phyloP scores from a whole-genome alignment of 176 grass and related monocot genomes.

The Bonia amplexicaulis region DNA sequence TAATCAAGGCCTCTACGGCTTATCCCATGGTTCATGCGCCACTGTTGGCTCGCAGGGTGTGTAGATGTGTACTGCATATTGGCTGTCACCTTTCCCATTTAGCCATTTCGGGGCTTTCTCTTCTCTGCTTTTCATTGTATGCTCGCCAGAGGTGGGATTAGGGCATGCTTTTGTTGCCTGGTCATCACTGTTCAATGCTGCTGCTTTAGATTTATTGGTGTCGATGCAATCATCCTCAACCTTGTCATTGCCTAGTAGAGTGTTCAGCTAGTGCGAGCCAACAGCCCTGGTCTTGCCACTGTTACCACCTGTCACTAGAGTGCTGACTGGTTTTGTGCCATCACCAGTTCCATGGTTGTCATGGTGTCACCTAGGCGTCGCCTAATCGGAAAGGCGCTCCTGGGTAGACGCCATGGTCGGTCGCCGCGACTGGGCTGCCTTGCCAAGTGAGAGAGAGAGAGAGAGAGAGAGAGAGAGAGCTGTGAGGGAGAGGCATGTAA shows the following conservation, averaged over 20 bases:
- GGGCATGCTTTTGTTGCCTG: background rate
- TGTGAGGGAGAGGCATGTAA: too few species aligned
- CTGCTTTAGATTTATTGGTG: background rate
- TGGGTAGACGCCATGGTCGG: too few species aligned
- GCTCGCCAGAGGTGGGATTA: background rate
- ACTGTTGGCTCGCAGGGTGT: background rate
- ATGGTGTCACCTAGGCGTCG: too few species aligned
- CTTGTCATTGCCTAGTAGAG: background rate
- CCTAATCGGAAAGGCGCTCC: too few species aligned
- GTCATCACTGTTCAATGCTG: background rate
- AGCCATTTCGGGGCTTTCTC: background rate
- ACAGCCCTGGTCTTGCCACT: background rate
- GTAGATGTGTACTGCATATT: background rate
- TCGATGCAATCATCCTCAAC: background rate
- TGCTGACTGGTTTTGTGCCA: background rate
- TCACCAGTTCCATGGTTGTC: too few species aligned
- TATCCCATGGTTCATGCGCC: background rate
- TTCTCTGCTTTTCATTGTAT: background rate
- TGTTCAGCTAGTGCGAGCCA: background rate
- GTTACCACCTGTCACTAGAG: background rate
- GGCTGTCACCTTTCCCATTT: background rate
- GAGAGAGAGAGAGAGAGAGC: too few species aligned
- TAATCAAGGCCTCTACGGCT: background rate
- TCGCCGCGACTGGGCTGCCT: too few species aligned
- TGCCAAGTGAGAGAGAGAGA: too few species aligned